These are phyloP conservation scores for Enterospora canceri DNA, from an alignment of 371 early-diverging fungal genomes.

Conservation along the genomic window DNA sequence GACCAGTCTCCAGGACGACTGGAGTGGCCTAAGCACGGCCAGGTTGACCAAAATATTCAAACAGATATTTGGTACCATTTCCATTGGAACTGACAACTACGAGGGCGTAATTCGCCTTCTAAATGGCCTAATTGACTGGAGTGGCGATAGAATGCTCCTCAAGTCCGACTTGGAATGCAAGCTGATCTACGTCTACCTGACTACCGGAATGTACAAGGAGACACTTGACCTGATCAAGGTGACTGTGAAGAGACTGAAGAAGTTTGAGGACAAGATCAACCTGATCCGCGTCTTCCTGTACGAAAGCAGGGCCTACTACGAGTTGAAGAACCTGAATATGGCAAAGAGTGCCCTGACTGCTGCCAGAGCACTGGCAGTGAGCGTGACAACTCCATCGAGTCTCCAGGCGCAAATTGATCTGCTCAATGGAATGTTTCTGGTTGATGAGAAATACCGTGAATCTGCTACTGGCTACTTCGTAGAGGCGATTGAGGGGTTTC, in stretches of 20 bases:
- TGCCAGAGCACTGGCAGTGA: constrained; percentile 52
- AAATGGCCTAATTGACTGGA: constrained; percentile 49
- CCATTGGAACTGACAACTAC: constrained; percentile 6
- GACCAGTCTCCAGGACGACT: constrained; percentile 4
- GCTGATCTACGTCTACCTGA: constrained; percentile 44
- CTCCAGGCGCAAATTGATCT: constrained; percentile 57
- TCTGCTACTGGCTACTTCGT: constrained; percentile 54
- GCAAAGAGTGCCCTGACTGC: constrained; percentile 54
- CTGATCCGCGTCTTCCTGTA: constrained; percentile 52
- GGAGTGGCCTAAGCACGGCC: constrained; percentile 42
- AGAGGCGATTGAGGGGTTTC: constrained; percentile 55
- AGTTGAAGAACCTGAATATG: constrained; percentile 39
- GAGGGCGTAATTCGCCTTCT: constrained; percentile 19
- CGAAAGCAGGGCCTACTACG: constrained; percentile 56
- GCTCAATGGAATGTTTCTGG: constrained; percentile 53
- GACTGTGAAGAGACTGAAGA: constrained; percentile 52
- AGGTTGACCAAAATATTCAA: constrained; percentile 51
- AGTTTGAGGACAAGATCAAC: constrained; percentile 54
- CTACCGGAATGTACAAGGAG: constrained; percentile 45
- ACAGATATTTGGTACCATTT: constrained; percentile 35
- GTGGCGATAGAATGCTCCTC: constrained; percentile 51
- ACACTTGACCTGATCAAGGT: constrained; percentile 36
- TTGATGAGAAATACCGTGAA: constrained; percentile 54
- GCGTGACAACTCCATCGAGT: constrained; percentile 45
- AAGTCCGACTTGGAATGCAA: constrained; percentile 52